phyloP scores from a whole-genome alignment of 192 early-diverging fungal species.

The Umbelopsis sp. region DNA sequence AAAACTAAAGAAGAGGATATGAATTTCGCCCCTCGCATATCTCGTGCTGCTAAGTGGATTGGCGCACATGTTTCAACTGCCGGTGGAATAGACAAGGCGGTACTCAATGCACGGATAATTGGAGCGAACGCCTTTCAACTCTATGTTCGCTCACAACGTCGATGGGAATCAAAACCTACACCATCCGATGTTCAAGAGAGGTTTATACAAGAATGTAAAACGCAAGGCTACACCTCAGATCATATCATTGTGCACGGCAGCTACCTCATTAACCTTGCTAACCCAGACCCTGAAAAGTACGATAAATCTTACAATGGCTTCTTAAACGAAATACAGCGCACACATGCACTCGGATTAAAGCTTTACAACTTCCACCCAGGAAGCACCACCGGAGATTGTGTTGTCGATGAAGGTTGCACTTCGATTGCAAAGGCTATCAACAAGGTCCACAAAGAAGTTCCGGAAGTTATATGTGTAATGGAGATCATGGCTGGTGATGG shows the following conservation, averaged over 20 bases:
- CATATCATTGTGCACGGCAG: constrained; percentile 54
- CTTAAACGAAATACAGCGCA: constrained; percentile 53
- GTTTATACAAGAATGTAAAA: constrained; percentile 30
- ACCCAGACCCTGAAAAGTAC: constrained; percentile 46
- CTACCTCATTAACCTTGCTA: constrained; percentile 58
- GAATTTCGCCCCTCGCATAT: background rate
- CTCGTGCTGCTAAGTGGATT: constrained; percentile 11
- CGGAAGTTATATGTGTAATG: constrained; percentile 43
- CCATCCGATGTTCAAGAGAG: constrained; percentile 15
- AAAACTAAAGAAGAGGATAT: background rate
- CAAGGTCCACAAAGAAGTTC: constrained; percentile 39
- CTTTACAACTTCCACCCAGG: constrained; percentile 59
- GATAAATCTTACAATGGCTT: constrained; percentile 47
- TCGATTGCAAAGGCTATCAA: constrained; percentile 52
- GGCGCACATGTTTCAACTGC: constrained; percentile 47
- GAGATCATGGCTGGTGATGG: constrained; percentile 62
- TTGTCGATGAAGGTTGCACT: constrained; percentile 35
- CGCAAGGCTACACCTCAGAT: constrained; percentile 24
- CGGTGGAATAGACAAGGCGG: constrained; percentile 40
- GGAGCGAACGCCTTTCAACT: constrained; percentile 46
- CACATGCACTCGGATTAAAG: constrained; percentile 48
- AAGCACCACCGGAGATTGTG: constrained; percentile 39
- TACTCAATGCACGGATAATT: constrained; percentile 39
- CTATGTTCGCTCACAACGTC: constrained; percentile 42
- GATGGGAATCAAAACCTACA: constrained; percentile 36